phyloP scores from a whole-genome alignment of 768 basidiomycete species.

The Lyophyllum atratum region DNA sequence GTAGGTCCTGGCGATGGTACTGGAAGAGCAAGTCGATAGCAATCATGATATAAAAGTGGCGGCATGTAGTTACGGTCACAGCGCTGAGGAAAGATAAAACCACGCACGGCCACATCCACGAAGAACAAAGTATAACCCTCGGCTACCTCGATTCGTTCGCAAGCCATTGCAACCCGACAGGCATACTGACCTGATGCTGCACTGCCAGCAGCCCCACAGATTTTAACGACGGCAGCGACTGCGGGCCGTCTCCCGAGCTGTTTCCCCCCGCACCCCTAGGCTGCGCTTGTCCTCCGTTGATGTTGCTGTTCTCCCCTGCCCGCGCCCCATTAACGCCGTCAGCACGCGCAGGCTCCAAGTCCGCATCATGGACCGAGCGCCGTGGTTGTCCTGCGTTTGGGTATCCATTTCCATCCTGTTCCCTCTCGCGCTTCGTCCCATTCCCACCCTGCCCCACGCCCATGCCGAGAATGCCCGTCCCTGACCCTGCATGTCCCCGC shows the following conservation, averaged over 20 bases:
- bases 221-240: conserved; percentile 71
- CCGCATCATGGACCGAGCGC: conserved; percentile 15
- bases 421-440: conserved; percentile 23
- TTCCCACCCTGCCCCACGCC: conserved; percentile 24
- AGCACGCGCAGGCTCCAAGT: conserved; percentile 13
- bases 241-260: conserved; percentile 30
- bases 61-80: conserved; percentile 13
- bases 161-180: conserved; percentile 70
- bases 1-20: neutral
- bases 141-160: conserved; percentile 58
- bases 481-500: conserved; percentile 21
- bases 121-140: neutral
- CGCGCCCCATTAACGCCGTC: conserved; percentile 10
- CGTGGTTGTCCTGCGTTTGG: conserved; percentile 1
- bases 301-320: conserved; percentile 5
- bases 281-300: conserved; percentile 15
- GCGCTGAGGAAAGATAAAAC: neutral
- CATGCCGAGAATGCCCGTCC: conserved; percentile 22
- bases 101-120: neutral
- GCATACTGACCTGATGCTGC: conserved; percentile 39
- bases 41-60: conserved; percentile 5
- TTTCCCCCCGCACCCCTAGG: conserved; percentile 16
- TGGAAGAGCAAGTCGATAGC: neutral
- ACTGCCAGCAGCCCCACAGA: conserved; percentile 61
- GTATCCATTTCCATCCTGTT: conserved; percentile 18